Evolutionary conservation across 2,329 filamentous ascomycete species (phyloP), one percentile per base, ranked within the genome.

Genomic region (Aspergillus sp.): DNA sequence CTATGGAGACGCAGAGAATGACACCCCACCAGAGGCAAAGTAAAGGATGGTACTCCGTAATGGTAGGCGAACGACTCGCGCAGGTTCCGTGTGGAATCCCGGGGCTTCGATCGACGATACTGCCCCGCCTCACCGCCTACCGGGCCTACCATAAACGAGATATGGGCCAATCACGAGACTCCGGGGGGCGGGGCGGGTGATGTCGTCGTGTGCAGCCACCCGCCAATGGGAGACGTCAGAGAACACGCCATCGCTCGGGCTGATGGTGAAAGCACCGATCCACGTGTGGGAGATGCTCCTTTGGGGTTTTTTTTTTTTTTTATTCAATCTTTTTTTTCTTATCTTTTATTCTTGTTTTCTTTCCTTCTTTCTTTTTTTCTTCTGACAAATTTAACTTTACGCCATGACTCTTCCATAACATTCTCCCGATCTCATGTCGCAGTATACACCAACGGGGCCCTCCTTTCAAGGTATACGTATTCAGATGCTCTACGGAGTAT

Each of bases 201-300:
- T 36, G 9, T 26, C 29, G 45, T 52, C 52, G 26, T 24, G 18
- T 14, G 46, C 26, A 18, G n/a, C n/a, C 49, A n/a, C 20, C 20
- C 18, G 4, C 72, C 72, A 73, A 74, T 74, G 56, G 68, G 42
- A 39, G 29, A 0, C 0, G 2, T 39, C 47, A 20, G 32, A 61
- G 69, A 71, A 73, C 71, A 71, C 71, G 72, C 72, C 71, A 74
- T 74, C 69, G 59, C 51, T 54, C 49, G 55, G 59, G 51, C 55
- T 55, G 71, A 74, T 74, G 72, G 66, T 73, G 71, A 69, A 69
- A 60, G 49, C 54, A 50, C 11, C 39, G 55, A 52, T 63, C 63
- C 59, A 66, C 62, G 57, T 63, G 62, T 65, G 62, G 60, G 20
- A 29, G 14, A 45, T 16, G 39, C 16, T n/a, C 6, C 39, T 7